phyloP scores from a whole-genome alignment of 2,329 filamentous ascomycete genomes.

The Penicillium aurantiogriseum region DNA sequence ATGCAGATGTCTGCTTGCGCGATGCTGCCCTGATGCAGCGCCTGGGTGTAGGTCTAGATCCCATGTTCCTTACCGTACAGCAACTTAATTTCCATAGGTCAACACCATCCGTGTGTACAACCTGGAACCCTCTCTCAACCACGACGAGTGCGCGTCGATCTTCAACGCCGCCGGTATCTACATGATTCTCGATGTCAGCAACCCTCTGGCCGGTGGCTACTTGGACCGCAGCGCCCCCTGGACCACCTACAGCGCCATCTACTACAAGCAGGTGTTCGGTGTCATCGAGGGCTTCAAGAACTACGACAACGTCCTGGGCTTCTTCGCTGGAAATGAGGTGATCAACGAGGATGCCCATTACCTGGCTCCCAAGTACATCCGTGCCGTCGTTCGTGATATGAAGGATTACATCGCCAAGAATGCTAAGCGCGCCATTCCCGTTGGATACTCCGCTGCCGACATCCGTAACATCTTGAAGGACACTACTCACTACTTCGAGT shows the following conservation, averaged over 20 bases:
- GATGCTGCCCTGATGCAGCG: constrained; percentile 64
- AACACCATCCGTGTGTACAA: constrained; percentile 68
- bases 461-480: constrained; percentile 60
- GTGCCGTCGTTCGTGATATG: constrained; percentile 64
- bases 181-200: constrained; percentile 65
- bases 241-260: constrained; percentile 55
- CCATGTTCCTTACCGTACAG: background rate
- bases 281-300: constrained; percentile 66
- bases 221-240: constrained; percentile 57
- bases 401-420: constrained; percentile 66
- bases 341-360: constrained; percentile 61
- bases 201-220: constrained; percentile 55
- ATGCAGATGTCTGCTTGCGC: constrained; percentile 58
- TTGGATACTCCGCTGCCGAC: constrained; percentile 68
- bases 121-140: constrained; percentile 58
- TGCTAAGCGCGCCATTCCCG: constrained; percentile 57
- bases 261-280: constrained; percentile 59
- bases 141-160: constrained; percentile 62
- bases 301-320: constrained; percentile 64
- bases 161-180: constrained; percentile 67
- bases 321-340: constrained; percentile 68
- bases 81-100: constrained; percentile 35
- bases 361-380: constrained; percentile 57
- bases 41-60: constrained; percentile 50
- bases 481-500: constrained; percentile 62